A percentile compares a stretch with the other conserved stretches of the same genome.
Evolutionary conservation across 768 basidiomycete species (phyloP).

Genomic region (Termitomyces sp.): DNA sequence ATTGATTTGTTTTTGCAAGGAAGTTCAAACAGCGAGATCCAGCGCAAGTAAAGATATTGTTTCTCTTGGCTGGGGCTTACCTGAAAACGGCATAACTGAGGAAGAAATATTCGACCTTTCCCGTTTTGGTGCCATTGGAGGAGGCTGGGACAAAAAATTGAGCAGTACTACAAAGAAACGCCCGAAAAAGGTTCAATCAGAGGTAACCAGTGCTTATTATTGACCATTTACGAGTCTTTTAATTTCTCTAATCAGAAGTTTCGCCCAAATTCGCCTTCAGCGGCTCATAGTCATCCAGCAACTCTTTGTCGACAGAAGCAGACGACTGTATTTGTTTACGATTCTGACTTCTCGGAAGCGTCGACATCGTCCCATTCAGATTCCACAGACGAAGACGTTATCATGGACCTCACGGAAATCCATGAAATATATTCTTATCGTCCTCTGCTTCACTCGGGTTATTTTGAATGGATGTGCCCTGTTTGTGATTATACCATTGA

Average conservation of each 20-base stretch:
- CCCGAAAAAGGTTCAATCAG: conserved; percentile 4
- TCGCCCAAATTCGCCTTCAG: background rate
- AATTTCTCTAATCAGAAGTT: background rate
- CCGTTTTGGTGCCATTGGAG: conserved; percentile 25
- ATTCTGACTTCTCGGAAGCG: conserved; percentile 53
- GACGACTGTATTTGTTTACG: conserved; percentile 30
- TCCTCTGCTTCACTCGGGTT: conserved; percentile 36
- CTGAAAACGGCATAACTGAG: conserved; percentile 18
- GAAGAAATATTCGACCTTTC: conserved; percentile 19
- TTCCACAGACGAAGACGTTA: conserved; percentile 25
- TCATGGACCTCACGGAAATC: conserved; percentile 6
- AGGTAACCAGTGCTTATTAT: background rate
- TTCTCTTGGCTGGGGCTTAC: conserved; percentile 34
- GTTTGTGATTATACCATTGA: conserved; percentile 44
- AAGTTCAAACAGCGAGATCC: conserved; percentile 24
- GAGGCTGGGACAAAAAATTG: conserved; percentile 25
- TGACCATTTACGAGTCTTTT: background rate
- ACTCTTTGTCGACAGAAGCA: background rate
- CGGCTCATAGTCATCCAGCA: background rate
- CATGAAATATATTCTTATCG: conserved; percentile 23
- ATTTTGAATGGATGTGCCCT: conserved; percentile 52
- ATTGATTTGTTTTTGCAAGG: conserved; percentile 44
- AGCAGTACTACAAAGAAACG: conserved; percentile 9
- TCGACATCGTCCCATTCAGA: conserved; percentile 42
- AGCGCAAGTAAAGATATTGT: conserved; percentile 21